These are phyloP conservation scores for Phytophthora capsici DNA, from an alignment of 352 stramenopile species.

Conservation along the genomic window DNA sequence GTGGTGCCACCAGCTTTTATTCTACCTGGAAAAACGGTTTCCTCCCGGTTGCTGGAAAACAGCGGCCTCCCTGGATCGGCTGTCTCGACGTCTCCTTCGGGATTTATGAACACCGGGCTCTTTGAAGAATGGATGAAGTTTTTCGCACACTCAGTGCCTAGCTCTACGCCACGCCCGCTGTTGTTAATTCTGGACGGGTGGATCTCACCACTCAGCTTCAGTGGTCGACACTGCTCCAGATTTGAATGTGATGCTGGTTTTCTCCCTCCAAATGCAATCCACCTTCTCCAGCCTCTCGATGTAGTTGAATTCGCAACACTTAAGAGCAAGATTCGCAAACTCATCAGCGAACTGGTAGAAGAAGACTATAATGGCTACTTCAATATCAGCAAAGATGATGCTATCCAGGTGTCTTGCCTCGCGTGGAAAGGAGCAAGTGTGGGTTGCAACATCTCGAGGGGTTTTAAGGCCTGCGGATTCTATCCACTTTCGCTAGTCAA, in stretches of 20 bases:
- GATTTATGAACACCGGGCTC: slow-evolving; percentile 22
- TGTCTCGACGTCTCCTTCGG: slow-evolving; percentile 19
- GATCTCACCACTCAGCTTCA: slow-evolving; percentile 16
- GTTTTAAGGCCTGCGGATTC: slow-evolving; percentile 14
- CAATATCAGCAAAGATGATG: slow-evolving; percentile 16
- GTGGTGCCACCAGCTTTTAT: no score
- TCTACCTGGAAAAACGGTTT: slow-evolving; percentile 2
- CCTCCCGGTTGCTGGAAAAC: neutral
- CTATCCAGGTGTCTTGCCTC: slow-evolving; percentile 13
- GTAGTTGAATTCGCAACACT: slow-evolving; percentile 31
- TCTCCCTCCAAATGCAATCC: slow-evolving; percentile 19
- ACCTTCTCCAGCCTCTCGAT: slow-evolving; percentile 31
- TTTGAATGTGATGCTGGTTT: slow-evolving; percentile 13
- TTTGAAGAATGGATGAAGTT: slow-evolving; percentile 21
- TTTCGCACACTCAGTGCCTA: slow-evolving; percentile 3
- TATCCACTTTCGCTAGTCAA: slow-evolving; percentile 25
- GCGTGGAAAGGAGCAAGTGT: no score
- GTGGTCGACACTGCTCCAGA: slow-evolving; percentile 6
- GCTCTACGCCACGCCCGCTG: neutral
- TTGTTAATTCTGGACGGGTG: slow-evolving; percentile 24
- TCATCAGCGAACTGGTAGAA: slow-evolving; percentile 19
- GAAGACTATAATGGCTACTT: slow-evolving; percentile 10
- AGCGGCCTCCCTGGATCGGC: slow-evolving; percentile 1
- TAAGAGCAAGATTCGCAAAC: slow-evolving; percentile 16
- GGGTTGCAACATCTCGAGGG: slow-evolving; percentile 13